Conservation (phyloP, 2,329 filamentous ascomycete genomes). For the Cladosporium halotolerans region DNA sequence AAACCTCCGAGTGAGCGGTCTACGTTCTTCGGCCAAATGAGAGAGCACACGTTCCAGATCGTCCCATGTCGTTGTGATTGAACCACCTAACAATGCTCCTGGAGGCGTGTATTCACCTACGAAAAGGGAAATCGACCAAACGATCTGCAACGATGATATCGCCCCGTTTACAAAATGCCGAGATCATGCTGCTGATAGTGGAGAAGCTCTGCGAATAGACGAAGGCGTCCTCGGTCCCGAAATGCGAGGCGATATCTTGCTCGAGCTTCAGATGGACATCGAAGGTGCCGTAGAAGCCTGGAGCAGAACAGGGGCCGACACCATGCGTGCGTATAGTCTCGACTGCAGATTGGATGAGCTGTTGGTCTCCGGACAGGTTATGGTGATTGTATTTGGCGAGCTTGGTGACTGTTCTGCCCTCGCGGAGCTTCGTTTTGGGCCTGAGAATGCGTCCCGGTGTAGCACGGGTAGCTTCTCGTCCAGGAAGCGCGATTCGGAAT, state of each 20-base stretch:
- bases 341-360: constrained; percentile 90
- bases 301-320: constrained; percentile 91
- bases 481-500: constrained; percentile 66
- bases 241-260: constrained; percentile 80
- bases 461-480: constrained; percentile 81
- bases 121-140: constrained; percentile 86
- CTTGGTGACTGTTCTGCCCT: constrained; percentile 81
- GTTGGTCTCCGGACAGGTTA: constrained; percentile 89
- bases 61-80: constrained; percentile 91
- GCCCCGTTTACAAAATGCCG: constrained; percentile 91
- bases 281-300: constrained; percentile 96
- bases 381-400: constrained; percentile 95
- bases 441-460: constrained; percentile 65
- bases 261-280: constrained; percentile 98
- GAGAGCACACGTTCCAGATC: constrained; percentile 81
- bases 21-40: constrained; percentile 81
- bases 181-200: constrained; percentile 90
- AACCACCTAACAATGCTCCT: constrained; percentile 90
- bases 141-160: constrained; percentile 96
- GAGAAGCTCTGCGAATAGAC: constrained; percentile 95
- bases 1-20: constrained; percentile 81
- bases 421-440: constrained; percentile 71
- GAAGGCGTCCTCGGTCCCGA: constrained; percentile 84
- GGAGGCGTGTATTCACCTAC: constrained; percentile 88
- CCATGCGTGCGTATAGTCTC: constrained; percentile 90